phyloP scores from a whole-genome alignment of 768 basidiomycete species.

The Rickenella mellea region DNA sequence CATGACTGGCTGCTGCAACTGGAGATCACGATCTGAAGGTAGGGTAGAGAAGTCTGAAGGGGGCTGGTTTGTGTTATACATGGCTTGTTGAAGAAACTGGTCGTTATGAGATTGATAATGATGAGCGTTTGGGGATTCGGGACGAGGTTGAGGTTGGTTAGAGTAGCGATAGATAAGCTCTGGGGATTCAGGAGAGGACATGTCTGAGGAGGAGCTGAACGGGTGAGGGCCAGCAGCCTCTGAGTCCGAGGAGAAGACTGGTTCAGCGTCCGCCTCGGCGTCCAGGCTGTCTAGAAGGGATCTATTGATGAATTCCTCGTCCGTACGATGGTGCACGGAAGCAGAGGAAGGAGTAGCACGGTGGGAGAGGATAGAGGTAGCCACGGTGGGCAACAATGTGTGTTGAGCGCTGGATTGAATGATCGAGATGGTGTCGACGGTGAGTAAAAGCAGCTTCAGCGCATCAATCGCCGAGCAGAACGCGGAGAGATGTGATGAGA shows the following conservation, averaged over 20 bases:
- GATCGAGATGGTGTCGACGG: conserved; percentile 3
- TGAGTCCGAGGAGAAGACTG: conserved; percentile 40
- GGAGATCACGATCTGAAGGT: conserved; percentile 22
- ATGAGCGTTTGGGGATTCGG: conserved; percentile 39
- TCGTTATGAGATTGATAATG: conserved; percentile 28
- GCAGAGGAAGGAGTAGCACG: conserved; percentile 15
- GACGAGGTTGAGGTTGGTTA: conserved; percentile 37
- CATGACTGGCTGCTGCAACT: conserved; percentile 20
- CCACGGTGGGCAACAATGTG: conserved; percentile 13
- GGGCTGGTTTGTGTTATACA: conserved; percentile 32
- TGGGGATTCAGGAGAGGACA: conserved; percentile 46
- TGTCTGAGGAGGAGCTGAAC: conserved; percentile 40
- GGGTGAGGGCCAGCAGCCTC: conserved; percentile 32
- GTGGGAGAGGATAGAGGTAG: conserved; percentile 7
- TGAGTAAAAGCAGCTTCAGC: not conserved
- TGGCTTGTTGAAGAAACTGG: conserved; percentile 23
- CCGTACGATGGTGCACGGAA: conserved; percentile 19
- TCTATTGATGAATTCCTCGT: conserved; percentile 83
- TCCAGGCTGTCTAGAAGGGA: conserved; percentile 76
- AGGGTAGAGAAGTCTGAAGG: conserved; percentile 25
- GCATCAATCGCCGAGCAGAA: not conserved
- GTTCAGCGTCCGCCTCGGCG: conserved; percentile 77
- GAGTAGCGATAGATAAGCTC: conserved; percentile 44
- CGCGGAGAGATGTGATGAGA: not conserved
- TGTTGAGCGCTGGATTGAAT: conserved; percentile 6